phyloP scores from a whole-genome alignment of 306 rosid species.

The Vicia villosa region DNA sequence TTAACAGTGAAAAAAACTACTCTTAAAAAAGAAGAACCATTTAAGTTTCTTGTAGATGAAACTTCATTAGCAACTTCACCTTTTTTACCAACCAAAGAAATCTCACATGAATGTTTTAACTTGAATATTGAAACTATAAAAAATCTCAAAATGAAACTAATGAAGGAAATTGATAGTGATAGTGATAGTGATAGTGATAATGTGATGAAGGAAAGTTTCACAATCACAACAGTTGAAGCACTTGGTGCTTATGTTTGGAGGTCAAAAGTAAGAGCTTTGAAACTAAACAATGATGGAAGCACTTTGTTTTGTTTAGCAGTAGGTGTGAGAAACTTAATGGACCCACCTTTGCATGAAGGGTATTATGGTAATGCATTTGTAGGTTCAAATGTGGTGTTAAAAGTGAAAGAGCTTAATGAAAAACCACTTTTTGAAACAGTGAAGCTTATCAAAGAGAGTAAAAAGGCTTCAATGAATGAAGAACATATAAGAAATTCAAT shows the following conservation, averaged over 20 bases:
- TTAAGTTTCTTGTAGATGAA: conserved; percentile 29
- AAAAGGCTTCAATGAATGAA: conserved; percentile 26
- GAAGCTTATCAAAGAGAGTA: conserved; percentile 55
- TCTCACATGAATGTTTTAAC: conserved; percentile 42
- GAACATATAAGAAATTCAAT: conserved; percentile 41
- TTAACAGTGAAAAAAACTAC: conserved; percentile 31
- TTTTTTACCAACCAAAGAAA: conserved; percentile 44
- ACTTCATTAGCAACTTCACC: conserved; percentile 48
- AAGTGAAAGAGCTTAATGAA: conserved; percentile 51
- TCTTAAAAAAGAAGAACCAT: conserved; percentile 32
- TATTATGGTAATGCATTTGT: conserved; percentile 66
- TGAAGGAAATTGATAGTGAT: conserved; percentile 8
- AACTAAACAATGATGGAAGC: conserved; percentile 45
- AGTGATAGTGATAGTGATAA: not conserved
- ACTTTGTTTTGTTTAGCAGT: conserved; percentile 45
- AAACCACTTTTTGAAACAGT: conserved; percentile 44
- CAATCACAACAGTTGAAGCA: conserved; percentile 57
- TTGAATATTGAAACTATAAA: conserved; percentile 39
- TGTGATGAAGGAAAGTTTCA: conserved; percentile 35
- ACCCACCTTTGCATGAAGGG: conserved; percentile 58
- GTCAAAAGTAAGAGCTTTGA: conserved; percentile 50
- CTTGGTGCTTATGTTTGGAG: conserved; percentile 64
- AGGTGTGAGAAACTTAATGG: conserved; percentile 47
- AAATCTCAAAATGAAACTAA: conserved; percentile 45
- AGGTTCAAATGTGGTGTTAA: conserved; percentile 33